Evolutionary conservation across 2,329 filamentous ascomycete genomes (phyloP), one percentile per base, ranked within the genome.

Genomic region (Xylariaceae sp.): DNA sequence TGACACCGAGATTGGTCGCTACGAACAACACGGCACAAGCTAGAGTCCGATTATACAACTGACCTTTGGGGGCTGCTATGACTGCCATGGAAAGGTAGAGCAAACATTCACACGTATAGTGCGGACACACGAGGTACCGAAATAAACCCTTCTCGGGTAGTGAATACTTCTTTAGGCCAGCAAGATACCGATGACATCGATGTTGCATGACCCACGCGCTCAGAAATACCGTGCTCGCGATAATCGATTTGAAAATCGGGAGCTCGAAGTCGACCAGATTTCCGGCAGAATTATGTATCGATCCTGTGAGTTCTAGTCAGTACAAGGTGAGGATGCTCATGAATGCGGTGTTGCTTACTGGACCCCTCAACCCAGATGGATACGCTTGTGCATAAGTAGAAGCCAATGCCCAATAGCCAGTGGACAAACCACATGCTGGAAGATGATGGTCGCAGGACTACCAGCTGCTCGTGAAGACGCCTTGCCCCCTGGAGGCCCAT

Each of bases 21-120:
- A 95, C 88, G 68, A 97, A 95, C 3, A 84, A 63, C 39, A 88
- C 65, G 5, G 83, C 89, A 52, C 82, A 82, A 34, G 88, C 65
- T 41, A 96, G 69, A 0, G 92, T 92, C 67, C 75, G 80, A 70
- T 96, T 96, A 54, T 89, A 68, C 51, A 80, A 59, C 30, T 75
- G 71, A 10, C 84, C 87, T 7, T 72, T 64, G 0, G 92, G 91
- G 1, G 92, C 90, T 29, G 86, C 84, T 37, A 87, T 70, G 43
- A 94, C 72, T 2, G 89, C 81, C 60, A 99, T 72, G n/a, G 86
- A 80, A 18, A 91, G 67, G 68, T 99, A 97, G 54, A 96, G 83
- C 39, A 87, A 68, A 67, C 89, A 92, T 73, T 97, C 94, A 65
- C 87, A 89, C 3, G 88, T 88, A 71, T 97, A 99, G 72, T 99